These are phyloP conservation scores for Boletus pseudo-olivaceus DNA, from an alignment of 768 basidiomycete species.

Conservation along the genomic window DNA sequence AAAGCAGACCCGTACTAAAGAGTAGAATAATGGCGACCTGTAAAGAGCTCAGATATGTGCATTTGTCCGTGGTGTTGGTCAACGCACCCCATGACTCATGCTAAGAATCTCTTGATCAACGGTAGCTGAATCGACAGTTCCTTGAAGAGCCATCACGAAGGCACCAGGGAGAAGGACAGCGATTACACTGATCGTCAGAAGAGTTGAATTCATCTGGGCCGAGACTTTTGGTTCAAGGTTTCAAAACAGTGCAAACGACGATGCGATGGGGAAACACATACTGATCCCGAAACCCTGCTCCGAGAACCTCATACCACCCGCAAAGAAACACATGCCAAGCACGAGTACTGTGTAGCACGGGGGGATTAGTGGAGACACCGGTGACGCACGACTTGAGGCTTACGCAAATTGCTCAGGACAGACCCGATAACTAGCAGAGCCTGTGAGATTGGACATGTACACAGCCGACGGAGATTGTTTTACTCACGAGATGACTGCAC, in stretches of 20 bases:
- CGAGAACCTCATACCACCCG: slow-evolving; percentile 70
- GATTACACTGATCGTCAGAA: slow-evolving; percentile 73
- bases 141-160: slow-evolving; percentile 59
- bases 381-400: slow-evolving; percentile 16
- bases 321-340: slow-evolving; percentile 82
- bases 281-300: slow-evolving; percentile 77
- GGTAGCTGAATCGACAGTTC: slow-evolving; percentile 13
- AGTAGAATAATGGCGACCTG: slow-evolving; percentile 76
- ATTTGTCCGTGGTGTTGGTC: neutral
- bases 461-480: neutral
- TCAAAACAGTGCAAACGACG: neutral
- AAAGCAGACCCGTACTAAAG: slow-evolving; percentile 49
- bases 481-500: slow-evolving; percentile 76
- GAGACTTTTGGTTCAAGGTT: slow-evolving; percentile 45
- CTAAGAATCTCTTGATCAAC: slow-evolving; percentile 51
- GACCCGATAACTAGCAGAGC: slow-evolving; percentile 64
- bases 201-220: slow-evolving; percentile 68
- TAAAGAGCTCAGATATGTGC: slow-evolving; percentile 1
- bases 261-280: slow-evolving; percentile 31
- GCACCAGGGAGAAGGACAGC: slow-evolving; percentile 77
- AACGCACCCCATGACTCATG: slow-evolving; percentile 74
- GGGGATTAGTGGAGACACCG: neutral
- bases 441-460: neutral
- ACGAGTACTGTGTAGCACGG: slow-evolving; percentile 57
- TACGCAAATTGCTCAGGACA: slow-evolving; percentile 73